phyloP scores from a whole-genome alignment of 495 filamentous ascomycete genomes.

The Geoglossum glabrum region DNA sequence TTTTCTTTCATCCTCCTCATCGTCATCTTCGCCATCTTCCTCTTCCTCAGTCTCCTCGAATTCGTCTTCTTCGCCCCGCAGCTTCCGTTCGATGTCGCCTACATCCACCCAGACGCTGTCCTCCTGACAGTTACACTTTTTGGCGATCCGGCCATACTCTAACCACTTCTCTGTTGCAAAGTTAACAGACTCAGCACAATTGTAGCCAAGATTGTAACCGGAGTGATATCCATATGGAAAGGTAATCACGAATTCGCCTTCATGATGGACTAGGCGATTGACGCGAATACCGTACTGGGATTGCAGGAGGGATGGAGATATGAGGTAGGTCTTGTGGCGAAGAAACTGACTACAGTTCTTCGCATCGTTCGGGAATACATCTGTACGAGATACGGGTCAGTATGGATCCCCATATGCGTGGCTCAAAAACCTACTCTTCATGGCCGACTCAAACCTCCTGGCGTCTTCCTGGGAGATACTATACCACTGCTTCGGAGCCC shows the following conservation, averaged over 20 bases:
- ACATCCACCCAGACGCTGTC: constrained; percentile 99
- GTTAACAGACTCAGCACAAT: constrained; percentile 97
- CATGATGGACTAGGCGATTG: constrained; percentile 87
- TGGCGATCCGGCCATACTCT: constrained; percentile 85
- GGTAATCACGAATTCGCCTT: constrained; percentile 96
- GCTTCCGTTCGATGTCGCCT: constrained; percentile 78
- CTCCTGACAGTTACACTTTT: constrained; percentile 85
- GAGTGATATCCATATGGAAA: constrained; percentile 98
- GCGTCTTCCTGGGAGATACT: constrained; percentile 95
- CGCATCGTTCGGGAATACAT: constrained; percentile 84
- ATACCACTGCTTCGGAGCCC: constrained; percentile 98
- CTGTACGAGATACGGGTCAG: constrained; percentile 12
- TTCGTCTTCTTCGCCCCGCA: constrained; percentile 78
- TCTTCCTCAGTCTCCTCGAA: constrained; percentile 63
- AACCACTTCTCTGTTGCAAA: constrained; percentile 92
- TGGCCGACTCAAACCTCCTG: constrained; percentile 79
- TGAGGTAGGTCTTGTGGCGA: constrained; percentile 95
- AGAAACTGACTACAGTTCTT: constrained; percentile 94
- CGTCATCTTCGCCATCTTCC: constrained; percentile 43
- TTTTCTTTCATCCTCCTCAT: constrained; percentile 42
- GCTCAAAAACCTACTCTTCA: constrained; percentile 42
- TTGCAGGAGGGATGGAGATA: constrained; percentile 72
- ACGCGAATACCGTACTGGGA: constrained; percentile 83
- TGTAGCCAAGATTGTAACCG: constrained; percentile 94
- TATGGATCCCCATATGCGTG: background rate